Conservation (phyloP, 345 rosid genomes). For the Salix exigua region DNA sequence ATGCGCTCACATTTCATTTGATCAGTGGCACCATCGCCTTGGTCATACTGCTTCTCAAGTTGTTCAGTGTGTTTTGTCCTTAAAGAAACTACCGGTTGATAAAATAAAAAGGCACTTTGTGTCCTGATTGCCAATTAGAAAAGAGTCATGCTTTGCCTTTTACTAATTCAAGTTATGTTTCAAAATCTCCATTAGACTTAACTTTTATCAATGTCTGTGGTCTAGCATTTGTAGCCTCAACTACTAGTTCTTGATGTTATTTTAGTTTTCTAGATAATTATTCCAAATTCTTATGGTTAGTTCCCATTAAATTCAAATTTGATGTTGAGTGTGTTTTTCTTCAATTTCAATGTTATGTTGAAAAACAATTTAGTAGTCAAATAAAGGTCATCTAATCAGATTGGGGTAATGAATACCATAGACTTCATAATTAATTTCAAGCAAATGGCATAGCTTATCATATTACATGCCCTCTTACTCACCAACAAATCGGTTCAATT, state of each 20-base stretch:
- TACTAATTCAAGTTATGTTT: no score
- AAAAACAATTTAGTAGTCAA: no score
- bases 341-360: neutral
- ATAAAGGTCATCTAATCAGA: no score
- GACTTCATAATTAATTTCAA: neutral
- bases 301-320: neutral
- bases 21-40: neutral
- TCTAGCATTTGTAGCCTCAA: neutral
- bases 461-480: neutral
- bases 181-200: neutral
- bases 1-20: neutral
- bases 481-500: neutral
- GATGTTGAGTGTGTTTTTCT: neutral
- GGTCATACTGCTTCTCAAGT: neutral
- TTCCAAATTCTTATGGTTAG: neutral
- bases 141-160: neutral
- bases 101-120: no score
- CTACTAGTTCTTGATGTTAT: neutral
- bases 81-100: no score
- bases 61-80: neutral
- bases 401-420: neutral
- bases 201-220: neutral
- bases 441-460: no score
- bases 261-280: neutral
- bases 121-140: neutral